Evolutionary conservation across 2,329 filamentous ascomycete genomes (phyloP), one percentile per base, ranked within the genome.

Genomic region (Trichoderma cornu-damae): DNA sequence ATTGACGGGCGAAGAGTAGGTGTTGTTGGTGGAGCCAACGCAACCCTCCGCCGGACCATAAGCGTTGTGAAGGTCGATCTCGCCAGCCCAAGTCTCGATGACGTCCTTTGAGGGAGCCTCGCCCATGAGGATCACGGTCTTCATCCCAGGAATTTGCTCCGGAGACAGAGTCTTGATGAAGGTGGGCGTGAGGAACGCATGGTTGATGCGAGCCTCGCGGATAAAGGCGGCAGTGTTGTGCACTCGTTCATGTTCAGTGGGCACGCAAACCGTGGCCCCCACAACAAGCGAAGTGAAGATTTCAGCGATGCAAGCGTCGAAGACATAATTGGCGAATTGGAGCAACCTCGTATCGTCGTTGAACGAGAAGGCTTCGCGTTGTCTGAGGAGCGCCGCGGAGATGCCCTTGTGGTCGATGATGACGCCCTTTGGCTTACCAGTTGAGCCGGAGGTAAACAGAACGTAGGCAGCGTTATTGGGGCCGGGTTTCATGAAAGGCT

Each of bases 101-200:
- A 5, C 59, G 53, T 22, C 60, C 70, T 6, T 78, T 72, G 56
- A 79, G 1, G 60, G 22, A 5, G 60, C 37, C 30, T 64, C 63
- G 1, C 63, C 62, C 6, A 12, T 50, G 1, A 58, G 9, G 1
- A 60, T 24, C 4, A 64, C 42, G 1, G 57, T 47, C 28, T 61
- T 53, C 2, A 65, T 14, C 16, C 14, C 40, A 3, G 61, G 60
- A 7, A 60, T 24, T 16, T 42, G 40, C 0, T 42, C 20, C 0
- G 57, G 56, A 12, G 34, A 28, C 6, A 60, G 6, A 7, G 57
- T 52, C 16, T 51, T 55, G 7, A 56, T 38, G 5, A 64, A 54
- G 0, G 62, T 59, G 0, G 62, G 62, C 1, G 62, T 61, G 2
- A 64, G 28, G 12, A 61, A 20, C 0, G 30, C 37, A 32, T 37